Evolutionary conservation across 1,139 yeast species (phyloP).

Genomic region (Meyerozyma smithsonii): DNA sequence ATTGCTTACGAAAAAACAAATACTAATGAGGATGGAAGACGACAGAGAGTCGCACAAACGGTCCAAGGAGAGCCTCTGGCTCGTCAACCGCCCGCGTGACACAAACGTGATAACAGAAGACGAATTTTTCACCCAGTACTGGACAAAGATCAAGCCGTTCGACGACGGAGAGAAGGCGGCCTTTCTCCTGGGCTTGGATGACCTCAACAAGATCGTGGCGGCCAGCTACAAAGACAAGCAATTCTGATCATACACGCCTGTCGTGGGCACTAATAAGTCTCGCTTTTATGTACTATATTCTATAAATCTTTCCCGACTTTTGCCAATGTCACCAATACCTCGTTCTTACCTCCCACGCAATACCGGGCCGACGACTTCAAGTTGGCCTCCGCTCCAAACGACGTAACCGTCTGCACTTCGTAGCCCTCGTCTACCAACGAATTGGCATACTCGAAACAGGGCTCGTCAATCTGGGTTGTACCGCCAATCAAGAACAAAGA

Average conservation of each 20-base stretch:
- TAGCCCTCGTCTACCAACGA: slow-evolving; percentile 31
- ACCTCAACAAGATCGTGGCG: slow-evolving; percentile 48
- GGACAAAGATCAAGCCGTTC: slow-evolving; percentile 48
- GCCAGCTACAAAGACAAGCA: slow-evolving; percentile 42
- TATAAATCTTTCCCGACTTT: slow-evolving; percentile 8
- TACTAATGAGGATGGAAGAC: slow-evolving; percentile 75
- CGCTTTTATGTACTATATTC: slow-evolving; percentile 3
- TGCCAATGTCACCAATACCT: slow-evolving; percentile 52
- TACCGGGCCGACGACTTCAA: slow-evolving; percentile 61
- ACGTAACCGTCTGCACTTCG: slow-evolving; percentile 59
- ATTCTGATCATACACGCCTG: slow-evolving; percentile 13
- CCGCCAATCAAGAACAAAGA: slow-evolving; percentile 63
- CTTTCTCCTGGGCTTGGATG: slow-evolving; percentile 43
- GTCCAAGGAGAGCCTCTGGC: slow-evolving; percentile 73
- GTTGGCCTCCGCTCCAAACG: slow-evolving; percentile 30
- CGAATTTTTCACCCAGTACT: slow-evolving; percentile 56
- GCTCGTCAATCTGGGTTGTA: slow-evolving; percentile 65
- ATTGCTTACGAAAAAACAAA: slow-evolving; percentile 46
- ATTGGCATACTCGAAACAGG: slow-evolving; percentile 59
- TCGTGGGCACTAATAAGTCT: too few relatives aligned
- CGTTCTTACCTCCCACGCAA: slow-evolving; percentile 74
- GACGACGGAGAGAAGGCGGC: slow-evolving; percentile 43
- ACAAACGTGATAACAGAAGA: slow-evolving; percentile 34
- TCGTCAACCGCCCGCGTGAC: slow-evolving; percentile 48
- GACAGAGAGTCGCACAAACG: slow-evolving; percentile 82